Conservation (phyloP, 2,329 filamentous ascomycete genomes). For the Pseudocercospora pini-densiflorae region DNA sequence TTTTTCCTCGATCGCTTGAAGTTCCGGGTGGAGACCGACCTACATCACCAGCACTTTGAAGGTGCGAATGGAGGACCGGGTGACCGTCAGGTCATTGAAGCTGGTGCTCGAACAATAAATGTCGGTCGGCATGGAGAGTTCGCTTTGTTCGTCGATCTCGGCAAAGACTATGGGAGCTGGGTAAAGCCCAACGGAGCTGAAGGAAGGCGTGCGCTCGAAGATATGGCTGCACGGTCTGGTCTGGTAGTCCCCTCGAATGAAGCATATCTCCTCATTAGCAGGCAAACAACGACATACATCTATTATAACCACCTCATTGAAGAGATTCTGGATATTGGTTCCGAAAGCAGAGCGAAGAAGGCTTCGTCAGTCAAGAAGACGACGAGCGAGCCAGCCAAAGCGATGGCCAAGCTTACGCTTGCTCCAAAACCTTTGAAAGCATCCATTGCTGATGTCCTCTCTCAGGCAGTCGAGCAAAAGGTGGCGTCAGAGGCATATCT, state of each 20-base stretch:
- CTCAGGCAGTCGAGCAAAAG: conserved; percentile 19
- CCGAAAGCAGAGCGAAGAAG: conserved; percentile 3
- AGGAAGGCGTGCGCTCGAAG: conserved; percentile 9
- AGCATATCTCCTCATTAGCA: conserved; percentile 11
- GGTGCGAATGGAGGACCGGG: conserved; percentile 15
- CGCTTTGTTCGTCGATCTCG: conserved; percentile 11
- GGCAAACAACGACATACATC: conserved; percentile 8
- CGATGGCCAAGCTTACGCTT: conserved; percentile 16
- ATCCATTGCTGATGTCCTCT: conserved; percentile 17
- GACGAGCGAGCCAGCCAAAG: conserved; percentile 3
- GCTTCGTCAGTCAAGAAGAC: not conserved
- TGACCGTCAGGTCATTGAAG: conserved; percentile 15
- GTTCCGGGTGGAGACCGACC: conserved; percentile 17
- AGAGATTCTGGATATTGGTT: conserved; percentile 19
- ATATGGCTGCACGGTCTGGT: conserved; percentile 9
- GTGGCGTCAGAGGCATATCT: conserved; percentile 15
- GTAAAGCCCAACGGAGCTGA: conserved; percentile 11
- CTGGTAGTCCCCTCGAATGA: conserved; percentile 17
- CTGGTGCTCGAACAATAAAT: conserved; percentile 14
- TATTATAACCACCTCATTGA: conserved; percentile 22
- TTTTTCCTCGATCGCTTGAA: conserved; percentile 23
- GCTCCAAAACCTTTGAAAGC: conserved; percentile 13
- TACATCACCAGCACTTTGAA: conserved; percentile 19
- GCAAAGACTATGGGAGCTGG: conserved; percentile 15
- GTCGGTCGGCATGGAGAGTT: not conserved